phyloP scores from a whole-genome alignment of 2,329 filamentous ascomycete genomes.

The Fusarium denticulatum region DNA sequence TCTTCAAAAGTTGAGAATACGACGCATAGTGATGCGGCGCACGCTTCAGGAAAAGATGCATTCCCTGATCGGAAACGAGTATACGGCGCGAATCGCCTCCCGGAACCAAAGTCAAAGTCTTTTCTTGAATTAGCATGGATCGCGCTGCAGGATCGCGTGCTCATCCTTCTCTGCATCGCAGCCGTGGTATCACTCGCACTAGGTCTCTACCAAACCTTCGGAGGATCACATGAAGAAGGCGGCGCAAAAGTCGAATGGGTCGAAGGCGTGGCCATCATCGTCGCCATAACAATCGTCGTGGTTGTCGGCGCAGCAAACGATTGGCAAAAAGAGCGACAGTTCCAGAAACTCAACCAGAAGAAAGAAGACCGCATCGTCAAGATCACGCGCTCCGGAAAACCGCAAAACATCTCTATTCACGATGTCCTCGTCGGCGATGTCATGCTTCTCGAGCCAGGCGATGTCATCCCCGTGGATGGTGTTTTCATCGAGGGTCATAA shows the following conservation, averaged over 20 bases:
- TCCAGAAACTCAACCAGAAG: slow-evolving; percentile 69
- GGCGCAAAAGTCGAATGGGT: slow-evolving; percentile 68
- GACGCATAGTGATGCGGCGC: background rate
- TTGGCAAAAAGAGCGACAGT: slow-evolving; percentile 74
- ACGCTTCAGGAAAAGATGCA: slow-evolving; percentile 10
- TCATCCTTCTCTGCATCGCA: slow-evolving; percentile 72
- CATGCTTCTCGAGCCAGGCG: slow-evolving; percentile 73
- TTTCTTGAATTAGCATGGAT: slow-evolving; percentile 71
- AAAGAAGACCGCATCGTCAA: slow-evolving; percentile 74
- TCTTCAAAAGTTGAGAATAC: background rate
- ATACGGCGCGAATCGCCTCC: slow-evolving; percentile 61
- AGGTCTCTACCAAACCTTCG: slow-evolving; percentile 73
- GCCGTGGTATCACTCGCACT: slow-evolving; percentile 73
- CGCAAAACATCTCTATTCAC: slow-evolving; percentile 69
- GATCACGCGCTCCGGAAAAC: slow-evolving; percentile 72
- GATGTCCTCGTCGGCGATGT: slow-evolving; percentile 77
- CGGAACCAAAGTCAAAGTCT: slow-evolving; percentile 68
- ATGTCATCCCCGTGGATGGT: slow-evolving; percentile 76
- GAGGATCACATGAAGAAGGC: slow-evolving; percentile 53
- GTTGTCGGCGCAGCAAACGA: slow-evolving; percentile 72
- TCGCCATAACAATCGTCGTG: slow-evolving; percentile 73
- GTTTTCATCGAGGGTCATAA: slow-evolving; percentile 67
- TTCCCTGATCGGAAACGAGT: slow-evolving; percentile 32
- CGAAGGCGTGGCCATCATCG: slow-evolving; percentile 73
- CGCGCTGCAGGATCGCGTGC: slow-evolving; percentile 73